Percentiles rank a stretch among this genome's conserved stretches.
These are phyloP conservation scores for Trichoderma harzianum DNA, from an alignment of 2,329 filamentous ascomycete species.

Conservation along the genomic window DNA sequence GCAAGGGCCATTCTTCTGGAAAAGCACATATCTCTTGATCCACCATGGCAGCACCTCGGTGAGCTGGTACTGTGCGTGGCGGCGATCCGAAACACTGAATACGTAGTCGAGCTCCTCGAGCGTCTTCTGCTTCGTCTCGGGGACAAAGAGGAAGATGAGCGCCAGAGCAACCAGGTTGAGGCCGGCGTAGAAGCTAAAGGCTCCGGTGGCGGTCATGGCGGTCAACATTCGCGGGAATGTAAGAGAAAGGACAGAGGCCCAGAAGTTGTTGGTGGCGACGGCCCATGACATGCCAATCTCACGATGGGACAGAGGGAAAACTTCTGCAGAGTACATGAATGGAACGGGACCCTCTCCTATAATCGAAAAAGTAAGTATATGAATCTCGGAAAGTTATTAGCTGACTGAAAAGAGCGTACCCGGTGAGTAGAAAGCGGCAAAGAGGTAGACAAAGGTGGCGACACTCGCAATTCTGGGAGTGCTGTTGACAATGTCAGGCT, in stretches of 20 bases:
- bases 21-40: conserved; percentile 14
- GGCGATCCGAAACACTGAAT: conserved; percentile 11
- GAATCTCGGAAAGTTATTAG: too few relatives aligned
- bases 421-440: conserved; percentile 62
- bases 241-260: conserved; percentile 51
- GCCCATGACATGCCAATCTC: conserved; percentile 66
- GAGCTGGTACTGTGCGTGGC: conserved; percentile 16
- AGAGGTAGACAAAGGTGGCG: conserved; percentile 60
- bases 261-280: conserved; percentile 39
- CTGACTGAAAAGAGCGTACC: too few relatives aligned
- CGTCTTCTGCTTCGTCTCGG: conserved; percentile 47
- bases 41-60: conserved; percentile 17
- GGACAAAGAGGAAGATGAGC: conserved; percentile 48
- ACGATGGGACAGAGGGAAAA: conserved; percentile 63
- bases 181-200: conserved; percentile 42
- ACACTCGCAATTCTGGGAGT: conserved; percentile 50
- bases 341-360: conserved; percentile 62
- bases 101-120: conserved; percentile 39
- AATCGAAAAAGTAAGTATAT: too few relatives aligned
- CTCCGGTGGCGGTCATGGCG: conserved; percentile 32
- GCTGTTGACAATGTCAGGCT: conserved; percentile 30
- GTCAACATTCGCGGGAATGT: conserved; percentile 48
- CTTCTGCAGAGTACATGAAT: conserved; percentile 63
- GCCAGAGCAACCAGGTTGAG: conserved; percentile 44
- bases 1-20: conserved; percentile 13